Evolutionary conservation across 1,139 yeast species (phyloP).

Genomic region (Hansenula lynferdii): DNA sequence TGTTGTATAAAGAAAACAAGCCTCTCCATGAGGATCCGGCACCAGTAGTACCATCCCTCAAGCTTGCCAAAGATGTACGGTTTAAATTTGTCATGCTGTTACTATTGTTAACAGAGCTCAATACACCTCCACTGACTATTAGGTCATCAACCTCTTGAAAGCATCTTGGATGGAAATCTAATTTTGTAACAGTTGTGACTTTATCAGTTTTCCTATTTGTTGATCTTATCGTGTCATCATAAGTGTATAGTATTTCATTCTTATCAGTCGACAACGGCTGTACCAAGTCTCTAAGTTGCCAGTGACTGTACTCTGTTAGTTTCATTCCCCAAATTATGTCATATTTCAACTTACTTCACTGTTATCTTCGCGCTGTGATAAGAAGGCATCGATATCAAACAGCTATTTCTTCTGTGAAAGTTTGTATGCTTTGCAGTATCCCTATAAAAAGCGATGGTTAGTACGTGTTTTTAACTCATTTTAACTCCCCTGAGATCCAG

Average conservation of each 20-base stretch:
- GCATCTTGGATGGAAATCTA: slow-evolving; percentile 65
- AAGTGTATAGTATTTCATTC: slow-evolving; percentile 44
- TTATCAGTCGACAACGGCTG: slow-evolving; percentile 37
- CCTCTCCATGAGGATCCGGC: slow-evolving; percentile 46
- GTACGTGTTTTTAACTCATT: background rate
- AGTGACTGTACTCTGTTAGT: slow-evolving; percentile 45
- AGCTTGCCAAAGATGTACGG: slow-evolving; percentile 15
- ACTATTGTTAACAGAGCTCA: slow-evolving; percentile 28
- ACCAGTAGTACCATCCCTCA: slow-evolving; percentile 19
- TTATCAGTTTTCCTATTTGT: slow-evolving; percentile 36
- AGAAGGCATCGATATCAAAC: slow-evolving; percentile 16
- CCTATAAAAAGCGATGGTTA: background rate
- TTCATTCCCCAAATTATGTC: background rate
- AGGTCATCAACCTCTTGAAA: slow-evolving; percentile 55
- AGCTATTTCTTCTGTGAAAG: slow-evolving; percentile 13
- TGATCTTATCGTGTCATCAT: slow-evolving; percentile 39
- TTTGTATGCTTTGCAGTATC: background rate
- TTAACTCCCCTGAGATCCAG: no score
- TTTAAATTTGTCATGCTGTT: slow-evolving; percentile 12
- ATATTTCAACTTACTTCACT: slow-evolving; percentile 28
- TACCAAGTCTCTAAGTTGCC: slow-evolving; percentile 83
- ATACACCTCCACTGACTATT: slow-evolving; percentile 71
- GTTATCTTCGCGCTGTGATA: slow-evolving; percentile 27
- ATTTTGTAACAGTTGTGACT: slow-evolving; percentile 36
- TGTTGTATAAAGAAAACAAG: slow-evolving; percentile 52